Evolutionary conservation across 495 filamentous ascomycete species (phyloP), one percentile per base, ranked within the genome.

Genomic region (Diplogelasinospora grovesii): DNA sequence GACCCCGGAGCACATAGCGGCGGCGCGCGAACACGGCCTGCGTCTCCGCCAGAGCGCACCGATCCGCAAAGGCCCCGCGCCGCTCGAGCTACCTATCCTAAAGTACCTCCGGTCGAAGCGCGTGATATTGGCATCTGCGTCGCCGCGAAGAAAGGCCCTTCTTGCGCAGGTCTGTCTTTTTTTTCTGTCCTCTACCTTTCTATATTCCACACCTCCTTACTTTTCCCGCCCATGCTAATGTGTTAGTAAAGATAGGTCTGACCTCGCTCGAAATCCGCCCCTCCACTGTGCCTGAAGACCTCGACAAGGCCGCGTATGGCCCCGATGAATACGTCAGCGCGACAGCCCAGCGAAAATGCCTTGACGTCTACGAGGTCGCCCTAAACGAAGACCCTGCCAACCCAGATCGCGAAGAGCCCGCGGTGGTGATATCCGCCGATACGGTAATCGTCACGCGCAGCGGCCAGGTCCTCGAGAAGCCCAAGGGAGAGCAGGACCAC

Each of bases 321-420:
- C 85, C 92, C 0, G 86, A 88, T 57, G 86, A 89, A 56, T 98
- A 98, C 69, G 92, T 95, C 4, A 72, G 89, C 1, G 75, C 78
- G 22, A 98, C 93, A 10, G 93, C 92, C 1, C 77, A 73, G 2
- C 77, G 81, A 50, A 98, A 97, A 59, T 81, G 81, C 21, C 70
- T 81, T 14, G 69, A 78, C 18, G 87, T 97, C 5, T 98, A 98
- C 71, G 54, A 65, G 10, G 60, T 70, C 11, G 78, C 82, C 27
- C 67, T 89, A 34, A 61, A 79, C 41, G 79, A 45, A 10, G 22
- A n/a, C 5, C 25, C 19, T 4, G 15, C 27, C 21, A 8, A 22
- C 13, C 22, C 46, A 2, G 28, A n/a, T 20, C 46, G 27, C n/a
- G 47, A 49, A 20, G 92, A 96, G 46, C 90, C 88, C 0, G 84